Percentiles rank a stretch among this genome's conserved stretches.
Conservation (phyloP, 2,329 filamentous ascomycete genomes). For the Cladosporium halotolerans region DNA sequence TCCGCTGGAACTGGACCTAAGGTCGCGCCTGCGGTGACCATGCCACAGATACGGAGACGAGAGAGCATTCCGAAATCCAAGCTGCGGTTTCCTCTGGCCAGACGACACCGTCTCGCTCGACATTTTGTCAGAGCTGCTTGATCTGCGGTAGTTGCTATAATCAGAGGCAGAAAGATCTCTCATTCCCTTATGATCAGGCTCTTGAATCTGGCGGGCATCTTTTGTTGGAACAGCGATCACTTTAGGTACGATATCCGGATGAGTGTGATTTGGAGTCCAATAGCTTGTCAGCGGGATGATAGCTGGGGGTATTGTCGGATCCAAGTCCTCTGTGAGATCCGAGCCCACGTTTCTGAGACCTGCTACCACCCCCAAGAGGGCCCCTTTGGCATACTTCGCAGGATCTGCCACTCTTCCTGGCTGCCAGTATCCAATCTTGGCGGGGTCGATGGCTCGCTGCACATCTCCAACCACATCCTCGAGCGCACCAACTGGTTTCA, state of each 20-base stretch:
- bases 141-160: constrained; percentile 6
- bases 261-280: not conserved
- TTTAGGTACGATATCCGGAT: not conserved
- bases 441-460: not conserved
- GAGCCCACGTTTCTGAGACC: not conserved
- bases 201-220: not conserved
- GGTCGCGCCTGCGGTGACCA: not conserved
- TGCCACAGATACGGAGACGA: constrained; percentile 6
- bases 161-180: not conserved
- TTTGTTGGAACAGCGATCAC: not conserved
- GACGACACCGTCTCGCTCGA: constrained; percentile 1
- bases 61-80: not conserved
- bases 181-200: not conserved
- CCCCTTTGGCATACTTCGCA: not conserved
- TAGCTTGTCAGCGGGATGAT: not conserved
- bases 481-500: not conserved
- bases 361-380: not conserved
- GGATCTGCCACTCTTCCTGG: constrained; percentile 1
- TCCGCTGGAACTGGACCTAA: not conserved
- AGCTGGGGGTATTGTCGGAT: not conserved
- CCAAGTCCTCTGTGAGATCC: not conserved
- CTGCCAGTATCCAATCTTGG: constrained; percentile 6
- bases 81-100: not conserved
- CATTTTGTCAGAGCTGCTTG: not conserved
- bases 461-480: not conserved